Base-by-base conservation (phyloP, 805 yeast genomes). In the Priceomyces castillae region DNA sequence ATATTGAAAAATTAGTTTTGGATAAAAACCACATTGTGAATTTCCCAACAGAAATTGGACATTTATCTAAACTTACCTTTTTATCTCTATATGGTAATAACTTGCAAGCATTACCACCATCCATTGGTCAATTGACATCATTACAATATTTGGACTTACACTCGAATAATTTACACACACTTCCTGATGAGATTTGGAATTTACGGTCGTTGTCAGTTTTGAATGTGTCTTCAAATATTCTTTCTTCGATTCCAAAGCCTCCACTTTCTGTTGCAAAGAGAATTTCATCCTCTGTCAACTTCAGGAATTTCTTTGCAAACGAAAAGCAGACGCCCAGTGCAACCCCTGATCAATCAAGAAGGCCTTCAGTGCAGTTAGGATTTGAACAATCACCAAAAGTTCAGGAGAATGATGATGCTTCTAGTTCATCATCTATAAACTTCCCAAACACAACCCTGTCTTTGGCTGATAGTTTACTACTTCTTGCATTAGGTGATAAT, bases 11-110 rank as follows among this genome's bases (percentile, higher is more conserved):
- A 46, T 65, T 94, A 49, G 81, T 80, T 22, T 64, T 94, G 48
- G 94, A 89, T 62, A 81, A 83, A 53, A 94, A 94, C 57, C 94
- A 86, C 57, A 71, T 94, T 51, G 86, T 86, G 7, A 73, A 80
- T 12, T 64, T 94, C 16, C 97, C 98, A 0, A 70, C 75, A 0
- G 84, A 82, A 40, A 74, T 94, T 19, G 80, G 83, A 1, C 57
- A 64, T 2, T 73, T 92, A 52, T 64, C 68, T 20, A 78, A 74
- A 45, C 69, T 94, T 54, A 76, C 79, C 1, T 79, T 78, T 46
- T 67, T 94, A 30, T 86, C 96, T 2, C 72, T 82, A 2, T 82
- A 79, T 42, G 80, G 81, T 41, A 94, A 94, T 58, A 86, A 86
- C 51, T 65, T 94, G 44, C 85, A 84, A 42, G 62, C 74, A 1